Evolutionary conservation across 345 rosid species (phyloP), one percentile per base, ranked within the genome.

Genomic region (Hibiscus mutabilis): DNA sequence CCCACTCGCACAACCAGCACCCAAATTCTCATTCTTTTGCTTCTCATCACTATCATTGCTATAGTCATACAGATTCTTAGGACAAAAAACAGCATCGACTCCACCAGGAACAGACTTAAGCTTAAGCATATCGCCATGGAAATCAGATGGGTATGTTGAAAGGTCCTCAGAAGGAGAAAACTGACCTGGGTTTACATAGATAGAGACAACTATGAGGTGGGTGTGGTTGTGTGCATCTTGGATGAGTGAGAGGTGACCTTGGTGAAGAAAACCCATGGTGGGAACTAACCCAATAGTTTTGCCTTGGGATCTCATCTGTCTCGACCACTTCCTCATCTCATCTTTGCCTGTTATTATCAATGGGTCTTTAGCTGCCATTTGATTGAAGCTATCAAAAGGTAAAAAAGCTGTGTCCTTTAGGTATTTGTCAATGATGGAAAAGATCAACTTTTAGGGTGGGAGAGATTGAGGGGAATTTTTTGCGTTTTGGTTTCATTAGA

Each of bases 171-270:
- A 74, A 47, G 96, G 97, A 16, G 98, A 76, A 73, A 93, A 91
- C 78, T 93, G 98, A 73, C 97, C 98, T 59, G 98, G 98, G 79
- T 93, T 93, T 40, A 93, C 93, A 73, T 89, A 91, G 71, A 91
- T 84, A 59, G 97, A 89, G 55, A 94, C 91, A 47, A 94, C 98
- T 16, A 83, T 77, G 78, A 84, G 35, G n/a, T 58, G 7, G 61
- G 85, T 44, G 66, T 60, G 88, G 16, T 46, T 72, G 27, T 66
- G 85, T 58, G 97, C 92, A 70, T 89, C 82, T 58, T 80, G 75
- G 57, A 94, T 79, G 66, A 94, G 95, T 8, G 94, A 84, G 27
- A 94, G 66, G 78, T 94, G 98, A 66, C 96, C 97, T 42, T 83
- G 81, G 75, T 94, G 97, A 60, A 94, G 97, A 75, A 81, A 94